Base-by-base conservation (phyloP, 495 filamentous ascomycete species). In the Tuber indicum region DNA sequence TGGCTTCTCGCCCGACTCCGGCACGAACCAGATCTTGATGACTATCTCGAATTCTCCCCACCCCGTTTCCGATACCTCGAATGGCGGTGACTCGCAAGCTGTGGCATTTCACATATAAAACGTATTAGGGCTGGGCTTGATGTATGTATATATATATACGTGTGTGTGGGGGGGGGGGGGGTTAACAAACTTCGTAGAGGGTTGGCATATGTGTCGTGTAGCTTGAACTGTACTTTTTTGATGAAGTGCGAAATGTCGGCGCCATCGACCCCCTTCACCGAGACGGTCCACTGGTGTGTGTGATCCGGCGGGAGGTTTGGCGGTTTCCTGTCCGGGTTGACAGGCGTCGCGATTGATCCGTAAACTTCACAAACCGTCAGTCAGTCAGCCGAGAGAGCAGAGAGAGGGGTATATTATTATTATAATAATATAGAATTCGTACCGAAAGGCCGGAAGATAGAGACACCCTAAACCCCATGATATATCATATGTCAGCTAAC, bases 31-130 rank as follows among this genome's bases (percentile, higher is more conserved):
- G 0, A 99, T 86, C 82, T 97, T 93, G 83, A 99, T 92, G 76
- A 93, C 91, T 78, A 98, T 94, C 82, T 96, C 92, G 86, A 99
- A 99, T 86, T 97, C 96, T 80, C 96, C 96, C 93, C 95, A 99
- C 52, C 96, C 96, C 0, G 94, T 97, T 85, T 98, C 96, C 73
- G 88, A 88, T 70, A 98, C 92, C 84, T 92, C 89, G 84, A 97
- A 98, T 43, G 95, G 91, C 43, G 90, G 90, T 70, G 89, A 87
- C 84, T 93, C 87, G 86, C 94, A 84, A 70, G 91, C 88, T 82
- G 88, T 88, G 79, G 89, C 82, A 79, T 84, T 84, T 85, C 26
- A 1, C 39, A 39, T 39, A 73, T 58, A n/a, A n/a, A 32, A n/a
- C 4, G 45, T 23, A 17, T 23, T 44, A 39, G 39, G 21, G n/a